phyloP scores from a whole-genome alignment of 257 asterid genomes.

The Gardenia jasminoides region DNA sequence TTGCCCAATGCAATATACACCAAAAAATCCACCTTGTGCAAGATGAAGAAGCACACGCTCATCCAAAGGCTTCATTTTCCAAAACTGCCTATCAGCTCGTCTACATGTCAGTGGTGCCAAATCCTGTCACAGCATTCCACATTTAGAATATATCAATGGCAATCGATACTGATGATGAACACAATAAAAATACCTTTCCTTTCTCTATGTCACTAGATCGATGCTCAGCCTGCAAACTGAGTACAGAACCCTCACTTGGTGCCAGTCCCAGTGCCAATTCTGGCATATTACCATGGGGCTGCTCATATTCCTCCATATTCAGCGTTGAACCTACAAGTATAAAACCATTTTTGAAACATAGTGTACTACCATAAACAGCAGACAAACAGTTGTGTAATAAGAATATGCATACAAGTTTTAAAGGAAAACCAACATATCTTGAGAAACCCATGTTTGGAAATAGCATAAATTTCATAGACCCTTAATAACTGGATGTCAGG shows the following conservation, averaged over 20 bases:
- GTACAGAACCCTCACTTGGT: constrained; percentile 9
- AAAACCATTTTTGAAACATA: neutral
- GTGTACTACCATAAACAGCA: constrained; percentile 1
- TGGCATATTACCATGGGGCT: neutral
- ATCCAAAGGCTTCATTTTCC: constrained; percentile 18
- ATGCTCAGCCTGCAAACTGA: constrained; percentile 19
- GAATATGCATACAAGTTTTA: neutral
- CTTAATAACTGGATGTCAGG: neutral
- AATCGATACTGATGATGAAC: neutral
- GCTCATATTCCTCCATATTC: constrained; percentile 12
- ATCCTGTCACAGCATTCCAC: neutral
- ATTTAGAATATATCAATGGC: neutral
- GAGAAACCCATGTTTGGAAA: neutral
- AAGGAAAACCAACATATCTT: neutral
- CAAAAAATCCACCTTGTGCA: constrained; percentile 16
- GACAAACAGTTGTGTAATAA: neutral
- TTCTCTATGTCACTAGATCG: constrained; percentile 15
- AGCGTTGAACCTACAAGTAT: neutral
- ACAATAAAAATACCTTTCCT: constrained; percentile 4
- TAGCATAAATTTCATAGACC: neutral
- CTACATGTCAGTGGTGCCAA: constrained; percentile 16
- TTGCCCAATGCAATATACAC: constrained; percentile 12
- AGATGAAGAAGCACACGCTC: constrained; percentile 10
- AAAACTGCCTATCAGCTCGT: constrained; percentile 18
- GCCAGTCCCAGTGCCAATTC: neutral